phyloP scores from a whole-genome alignment of 1,284 basidiomycete genomes.

The Ganoderma sinense region DNA sequence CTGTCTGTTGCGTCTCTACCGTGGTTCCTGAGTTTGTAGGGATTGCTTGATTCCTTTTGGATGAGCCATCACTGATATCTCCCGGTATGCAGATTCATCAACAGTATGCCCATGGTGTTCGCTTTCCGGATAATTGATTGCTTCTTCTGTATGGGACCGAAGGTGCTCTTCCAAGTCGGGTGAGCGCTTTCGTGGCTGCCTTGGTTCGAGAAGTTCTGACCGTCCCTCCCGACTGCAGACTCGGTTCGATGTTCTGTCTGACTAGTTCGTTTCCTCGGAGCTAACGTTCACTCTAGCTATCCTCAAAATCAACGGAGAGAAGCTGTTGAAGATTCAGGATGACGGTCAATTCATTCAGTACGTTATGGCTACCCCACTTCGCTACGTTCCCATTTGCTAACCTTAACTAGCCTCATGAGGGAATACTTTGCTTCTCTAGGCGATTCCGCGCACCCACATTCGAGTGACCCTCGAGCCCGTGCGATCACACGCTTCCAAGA shows the following conservation, averaged over 20 bases:
- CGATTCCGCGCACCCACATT: slow-evolving; percentile 93
- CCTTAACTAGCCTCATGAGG: slow-evolving; percentile 80
- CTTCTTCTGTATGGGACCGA: slow-evolving; percentile 99
- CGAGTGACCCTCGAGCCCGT: slow-evolving; percentile 88
- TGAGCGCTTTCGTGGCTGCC: slow-evolving; percentile 50
- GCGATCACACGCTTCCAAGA: slow-evolving; percentile 99
- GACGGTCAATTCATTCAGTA: slow-evolving; percentile 97
- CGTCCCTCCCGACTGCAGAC: slow-evolving; percentile 36
- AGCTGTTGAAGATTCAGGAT: slow-evolving; percentile 94
- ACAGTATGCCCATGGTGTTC: slow-evolving; percentile 99
- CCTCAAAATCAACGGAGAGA: slow-evolving; percentile 97
- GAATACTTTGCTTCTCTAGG: slow-evolving; percentile 95
- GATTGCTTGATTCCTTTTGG: slow-evolving; percentile 23
- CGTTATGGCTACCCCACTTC: slow-evolving; percentile 29
- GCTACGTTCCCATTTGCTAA: neutral
- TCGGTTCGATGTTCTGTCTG: slow-evolving; percentile 47
- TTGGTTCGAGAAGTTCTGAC: slow-evolving; percentile 17
- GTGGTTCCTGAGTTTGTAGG: slow-evolving; percentile 95
- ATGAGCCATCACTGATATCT: neutral
- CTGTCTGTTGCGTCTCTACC: slow-evolving; percentile 96
- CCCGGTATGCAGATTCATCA: slow-evolving; percentile 77
- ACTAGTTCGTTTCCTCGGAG: neutral
- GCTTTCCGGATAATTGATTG: slow-evolving; percentile 99
- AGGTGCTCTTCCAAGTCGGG: slow-evolving; percentile 98
- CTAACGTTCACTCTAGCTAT: slow-evolving; percentile 67